A percentile compares a stretch with the other conserved stretches of the same genome.
Conservation (phyloP, 2,329 filamentous ascomycete species). For the Colletotrichum somersetense region DNA sequence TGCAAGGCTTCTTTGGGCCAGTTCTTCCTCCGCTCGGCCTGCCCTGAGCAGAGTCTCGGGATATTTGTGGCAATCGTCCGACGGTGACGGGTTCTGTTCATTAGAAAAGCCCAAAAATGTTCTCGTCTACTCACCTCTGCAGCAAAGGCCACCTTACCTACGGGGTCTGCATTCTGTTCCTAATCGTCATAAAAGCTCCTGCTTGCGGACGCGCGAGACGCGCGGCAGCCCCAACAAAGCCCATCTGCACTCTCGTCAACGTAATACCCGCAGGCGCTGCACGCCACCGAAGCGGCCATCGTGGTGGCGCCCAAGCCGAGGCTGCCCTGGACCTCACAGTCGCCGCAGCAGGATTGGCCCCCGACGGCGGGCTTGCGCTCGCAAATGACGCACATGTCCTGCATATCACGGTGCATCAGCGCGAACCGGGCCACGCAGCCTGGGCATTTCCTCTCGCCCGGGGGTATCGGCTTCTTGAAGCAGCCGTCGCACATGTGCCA, state of each 20-base stretch:
- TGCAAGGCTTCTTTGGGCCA: not conserved
- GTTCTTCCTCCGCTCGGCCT: not conserved
- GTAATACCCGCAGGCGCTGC: not conserved
- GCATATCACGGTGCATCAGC: not conserved
- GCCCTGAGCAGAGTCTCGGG: not conserved
- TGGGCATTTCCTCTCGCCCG: not conserved
- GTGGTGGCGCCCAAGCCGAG: not conserved
- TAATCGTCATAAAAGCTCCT: too few relatives aligned
- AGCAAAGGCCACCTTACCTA: not conserved
- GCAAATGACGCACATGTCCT: slow-evolving; percentile 19
- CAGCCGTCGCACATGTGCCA: not conserved
- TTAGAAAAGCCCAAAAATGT: not conserved
- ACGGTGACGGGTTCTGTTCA: not conserved
- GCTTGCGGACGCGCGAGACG: not conserved
- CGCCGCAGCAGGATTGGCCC: not conserved
- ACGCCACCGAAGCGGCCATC: not conserved
- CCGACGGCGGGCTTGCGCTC: not conserved
- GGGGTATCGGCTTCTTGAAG: not conserved
- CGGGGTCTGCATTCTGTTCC: too few relatives aligned
- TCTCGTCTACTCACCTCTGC: not conserved
- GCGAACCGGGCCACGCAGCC: not conserved
- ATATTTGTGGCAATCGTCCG: not conserved
- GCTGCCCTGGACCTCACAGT: not conserved
- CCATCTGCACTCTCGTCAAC: not conserved
- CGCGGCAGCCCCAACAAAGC: not conserved